phyloP scores from a whole-genome alignment of 495 filamentous ascomycete genomes.

The Aspergillus affinis region DNA sequence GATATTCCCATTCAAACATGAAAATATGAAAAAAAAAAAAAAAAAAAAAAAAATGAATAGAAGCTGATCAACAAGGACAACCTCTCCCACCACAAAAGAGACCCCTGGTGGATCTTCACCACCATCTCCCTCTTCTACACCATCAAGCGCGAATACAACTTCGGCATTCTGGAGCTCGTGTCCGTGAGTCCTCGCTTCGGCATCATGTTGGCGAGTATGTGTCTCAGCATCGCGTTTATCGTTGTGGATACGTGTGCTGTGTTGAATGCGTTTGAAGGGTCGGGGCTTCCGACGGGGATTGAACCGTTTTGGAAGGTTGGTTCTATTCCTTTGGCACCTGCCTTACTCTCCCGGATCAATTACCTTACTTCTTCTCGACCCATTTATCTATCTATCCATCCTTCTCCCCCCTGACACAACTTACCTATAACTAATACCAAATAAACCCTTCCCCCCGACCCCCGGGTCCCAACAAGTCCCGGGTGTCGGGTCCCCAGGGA shows the following conservation, averaged over 20 bases:
- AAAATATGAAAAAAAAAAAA: too few relatives aligned
- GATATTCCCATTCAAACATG: too few relatives aligned
- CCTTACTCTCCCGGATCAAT: too few relatives aligned
- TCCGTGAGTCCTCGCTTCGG: conserved; percentile 54
- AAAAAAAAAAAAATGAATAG: too few relatives aligned
- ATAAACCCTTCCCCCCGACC: too few relatives aligned
- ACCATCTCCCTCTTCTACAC: conserved; percentile 50
- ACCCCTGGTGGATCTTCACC: conserved; percentile 63
- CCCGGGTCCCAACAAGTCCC: too few relatives aligned
- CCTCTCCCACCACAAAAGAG: conserved; percentile 28
- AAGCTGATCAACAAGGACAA: too few relatives aligned
- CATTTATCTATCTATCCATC: neutral
- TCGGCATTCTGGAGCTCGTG: conserved; percentile 48
- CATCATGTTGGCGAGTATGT: conserved; percentile 55
- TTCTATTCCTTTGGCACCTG: too few relatives aligned
- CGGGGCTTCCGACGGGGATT: conserved; percentile 31
- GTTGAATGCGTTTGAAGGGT: conserved; percentile 25
- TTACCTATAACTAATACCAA: too few relatives aligned
- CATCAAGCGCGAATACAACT: conserved; percentile 54
- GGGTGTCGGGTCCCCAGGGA: too few relatives aligned
- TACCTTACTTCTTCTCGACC: neutral
- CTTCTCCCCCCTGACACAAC: too few relatives aligned
- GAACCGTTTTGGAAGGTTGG: conserved; percentile 45
- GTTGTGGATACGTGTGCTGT: conserved; percentile 47
- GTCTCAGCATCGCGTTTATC: conserved; percentile 53